Evolutionary conservation across 1,284 basidiomycete species (phyloP).

Genomic region (Caloboletus firmus): DNA sequence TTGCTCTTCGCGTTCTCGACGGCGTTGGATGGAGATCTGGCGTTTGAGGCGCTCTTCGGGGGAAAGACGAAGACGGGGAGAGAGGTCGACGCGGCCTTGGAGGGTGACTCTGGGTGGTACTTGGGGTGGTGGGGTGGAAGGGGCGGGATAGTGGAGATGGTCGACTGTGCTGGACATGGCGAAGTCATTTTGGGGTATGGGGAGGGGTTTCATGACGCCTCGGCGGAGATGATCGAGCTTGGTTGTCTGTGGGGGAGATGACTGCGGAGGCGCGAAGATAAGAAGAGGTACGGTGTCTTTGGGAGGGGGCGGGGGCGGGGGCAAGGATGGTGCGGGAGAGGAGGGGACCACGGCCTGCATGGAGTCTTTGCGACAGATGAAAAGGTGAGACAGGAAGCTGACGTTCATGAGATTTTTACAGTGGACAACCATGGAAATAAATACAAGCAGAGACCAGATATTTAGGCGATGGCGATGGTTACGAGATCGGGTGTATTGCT

Average conservation of each 20-base stretch:
- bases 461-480: neutral
- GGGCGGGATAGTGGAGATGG: neutral
- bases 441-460: no score
- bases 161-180: neutral
- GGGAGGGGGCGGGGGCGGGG: constrained; percentile 26
- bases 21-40: constrained; percentile 41
- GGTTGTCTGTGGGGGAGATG: no score
- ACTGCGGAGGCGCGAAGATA: no score
- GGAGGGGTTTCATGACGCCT: constrained; percentile 26
- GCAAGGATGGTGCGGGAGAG: neutral
- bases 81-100: constrained; percentile 4
- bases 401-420: constrained; percentile 11
- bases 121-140: constrained; percentile 3
- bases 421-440: constrained; percentile 14
- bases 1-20: constrained; percentile 49
- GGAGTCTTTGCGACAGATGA: constrained; percentile 18
- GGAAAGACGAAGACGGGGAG: constrained; percentile 10
- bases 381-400: constrained; percentile 18
- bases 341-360: constrained; percentile 1
- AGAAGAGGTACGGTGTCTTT: constrained; percentile 26
- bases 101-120: constrained; percentile 3
- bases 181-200: constrained; percentile 14
- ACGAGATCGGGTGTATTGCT: neutral
- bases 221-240: no score
- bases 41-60: constrained; percentile 47